Evolutionary conservation across 306 rosid species (phyloP).

Genomic region (Castanospermum australe): DNA sequence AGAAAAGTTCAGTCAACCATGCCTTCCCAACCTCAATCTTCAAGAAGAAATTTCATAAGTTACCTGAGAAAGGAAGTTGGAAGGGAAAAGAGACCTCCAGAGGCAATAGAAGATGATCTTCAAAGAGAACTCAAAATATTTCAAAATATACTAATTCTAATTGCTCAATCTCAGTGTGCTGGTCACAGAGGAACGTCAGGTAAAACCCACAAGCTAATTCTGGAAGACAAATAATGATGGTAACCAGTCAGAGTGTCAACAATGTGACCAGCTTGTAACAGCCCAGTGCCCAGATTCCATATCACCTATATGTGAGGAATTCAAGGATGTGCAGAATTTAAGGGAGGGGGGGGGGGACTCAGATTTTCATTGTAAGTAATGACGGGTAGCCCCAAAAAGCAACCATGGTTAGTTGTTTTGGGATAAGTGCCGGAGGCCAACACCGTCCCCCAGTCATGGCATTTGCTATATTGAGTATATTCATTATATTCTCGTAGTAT

Average conservation of each 20-base stretch:
- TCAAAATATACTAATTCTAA: background rate
- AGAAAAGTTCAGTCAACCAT: conserved; percentile 1
- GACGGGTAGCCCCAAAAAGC: background rate
- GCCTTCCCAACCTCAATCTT: background rate
- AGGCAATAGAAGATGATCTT: background rate
- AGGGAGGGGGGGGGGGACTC: background rate
- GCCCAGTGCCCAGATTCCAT: background rate
- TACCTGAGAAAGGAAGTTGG: background rate
- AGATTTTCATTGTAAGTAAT: background rate
- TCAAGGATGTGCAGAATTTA: background rate
- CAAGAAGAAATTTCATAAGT: background rate
- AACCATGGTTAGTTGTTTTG: background rate
- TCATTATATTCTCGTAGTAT: background rate
- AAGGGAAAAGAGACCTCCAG: background rate
- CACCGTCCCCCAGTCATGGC: background rate
- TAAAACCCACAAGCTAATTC: background rate
- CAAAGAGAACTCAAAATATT: background rate
- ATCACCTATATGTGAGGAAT: background rate
- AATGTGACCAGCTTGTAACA: background rate
- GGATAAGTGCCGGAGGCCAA: background rate
- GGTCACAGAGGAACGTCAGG: background rate
- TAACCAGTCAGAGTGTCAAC: background rate
- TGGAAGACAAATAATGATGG: background rate
- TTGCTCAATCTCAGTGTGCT: background rate
- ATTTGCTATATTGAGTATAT: background rate